Conservation (phyloP, 2,329 filamentous ascomycete species). For the Xylariaceae sp. region DNA sequence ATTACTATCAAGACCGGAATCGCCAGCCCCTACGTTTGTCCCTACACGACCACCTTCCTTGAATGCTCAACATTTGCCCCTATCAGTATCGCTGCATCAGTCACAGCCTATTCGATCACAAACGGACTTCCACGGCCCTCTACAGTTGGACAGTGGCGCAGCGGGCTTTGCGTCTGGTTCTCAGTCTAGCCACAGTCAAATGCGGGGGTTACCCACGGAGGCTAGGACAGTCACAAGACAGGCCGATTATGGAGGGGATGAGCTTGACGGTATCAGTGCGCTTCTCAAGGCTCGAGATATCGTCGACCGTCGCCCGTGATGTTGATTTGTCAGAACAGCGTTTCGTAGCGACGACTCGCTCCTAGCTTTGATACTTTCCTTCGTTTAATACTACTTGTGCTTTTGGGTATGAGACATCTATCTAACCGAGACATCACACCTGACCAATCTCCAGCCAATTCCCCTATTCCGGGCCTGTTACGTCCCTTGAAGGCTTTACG, state of each 20-base stretch:
- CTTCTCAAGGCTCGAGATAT: slow-evolving; percentile 55
- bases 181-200: slow-evolving; percentile 9
- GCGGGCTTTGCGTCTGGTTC: slow-evolving; percentile 14
- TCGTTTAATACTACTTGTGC: not conserved
- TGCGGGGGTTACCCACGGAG: slow-evolving; percentile 4
- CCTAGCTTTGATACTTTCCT: not conserved
- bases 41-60: slow-evolving; percentile 8
- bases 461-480: not conserved
- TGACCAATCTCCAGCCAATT: not conserved
- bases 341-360: not conserved
- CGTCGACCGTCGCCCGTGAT: slow-evolving; percentile 40
- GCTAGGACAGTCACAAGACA: slow-evolving; percentile 11
- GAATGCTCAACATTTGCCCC: slow-evolving; percentile 16
- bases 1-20: slow-evolving; percentile 39
- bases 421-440: not conserved
- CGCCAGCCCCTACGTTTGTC: slow-evolving; percentile 18
- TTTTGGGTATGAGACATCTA: not conserved
- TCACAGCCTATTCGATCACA: slow-evolving; percentile 16
- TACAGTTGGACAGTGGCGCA: slow-evolving; percentile 18
- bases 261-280: slow-evolving; percentile 54
- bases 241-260: slow-evolving; percentile 20
- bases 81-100: slow-evolving; percentile 17
- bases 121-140: slow-evolving; percentile 7
- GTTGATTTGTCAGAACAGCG: not conserved
- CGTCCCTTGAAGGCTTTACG: not conserved